Base-by-base conservation (phyloP, 176 grass and related monocot species). In the Musa schizocarpa region DNA sequence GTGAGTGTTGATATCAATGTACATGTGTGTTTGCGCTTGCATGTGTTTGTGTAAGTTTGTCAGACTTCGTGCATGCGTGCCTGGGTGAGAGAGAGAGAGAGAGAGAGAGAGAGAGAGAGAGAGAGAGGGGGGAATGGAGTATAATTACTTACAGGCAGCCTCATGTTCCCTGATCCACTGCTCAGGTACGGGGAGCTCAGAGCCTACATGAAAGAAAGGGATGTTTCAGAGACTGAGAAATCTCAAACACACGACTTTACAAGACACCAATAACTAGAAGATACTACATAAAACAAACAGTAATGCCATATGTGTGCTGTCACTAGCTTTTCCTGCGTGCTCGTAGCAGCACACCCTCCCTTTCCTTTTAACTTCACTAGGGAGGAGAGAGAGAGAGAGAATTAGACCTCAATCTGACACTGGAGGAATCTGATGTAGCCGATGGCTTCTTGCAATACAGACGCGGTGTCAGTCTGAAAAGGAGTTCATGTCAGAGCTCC, bases 391-490 rank as follows among this genome's bases (percentile, higher is more conserved):
- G 20, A 75, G 58, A 82, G 80, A 69, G 51, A 61, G 43, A 50
- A 10, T 14, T 43, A 8, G 61, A 52, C 57, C 75, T 52, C 34
- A 65, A 77, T 65, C 23, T 77, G 75, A 65, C 75, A 2, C 7
- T 25, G 76, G 68, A 62, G 66, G 76, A 78, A 83, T 76, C 61
- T 58, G 75, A 99, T 99, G 82, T 99, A 99, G 27, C 95, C 90
- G 94, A 92, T 94, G 84, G 95, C 88, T 92, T 99, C 95, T 85
- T 89, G 86, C 76, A 99, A 91, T 81, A 99, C 95, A 82, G 95
- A 99, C 82, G 95, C 95, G 13, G 95, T 94, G 88, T 99, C 95
- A 89, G 95, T 99, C 95, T 98, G 63, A 79, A 89, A 92, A 87
- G 19, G 83, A 85, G 83, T 63, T 27, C 26, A 65, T 64, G 79